phyloP scores from a whole-genome alignment of 140 eudicot species.

The Oenanthe javanica region DNA sequence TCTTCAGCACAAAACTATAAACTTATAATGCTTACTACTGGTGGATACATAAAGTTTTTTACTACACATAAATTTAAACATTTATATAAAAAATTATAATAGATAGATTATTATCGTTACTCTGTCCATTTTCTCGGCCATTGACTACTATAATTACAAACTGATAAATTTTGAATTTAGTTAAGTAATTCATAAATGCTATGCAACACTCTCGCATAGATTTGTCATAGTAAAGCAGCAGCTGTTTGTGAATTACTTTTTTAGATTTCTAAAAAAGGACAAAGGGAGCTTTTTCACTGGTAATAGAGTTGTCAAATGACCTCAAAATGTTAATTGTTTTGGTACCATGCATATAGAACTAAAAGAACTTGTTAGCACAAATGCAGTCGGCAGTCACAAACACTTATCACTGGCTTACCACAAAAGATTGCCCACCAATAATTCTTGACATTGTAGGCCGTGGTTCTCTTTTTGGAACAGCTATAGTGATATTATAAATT shows the following conservation, averaged over 20 bases:
- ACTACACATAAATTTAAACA: neutral
- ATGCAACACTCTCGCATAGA: neutral
- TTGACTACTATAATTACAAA: neutral
- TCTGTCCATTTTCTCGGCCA: neutral
- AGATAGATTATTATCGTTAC: too few species aligned
- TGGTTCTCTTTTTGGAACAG: slow-evolving; percentile 60
- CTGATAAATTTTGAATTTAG: neutral
- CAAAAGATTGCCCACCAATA: slow-evolving; percentile 62
- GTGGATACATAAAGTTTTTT: neutral
- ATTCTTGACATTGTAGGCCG: slow-evolving; percentile 65
- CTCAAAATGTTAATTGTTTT: neutral
- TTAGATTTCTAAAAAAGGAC: neutral
- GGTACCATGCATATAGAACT: neutral
- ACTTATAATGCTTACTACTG: neutral
- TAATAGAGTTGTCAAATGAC: neutral
- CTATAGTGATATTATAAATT: slow-evolving; percentile 56
- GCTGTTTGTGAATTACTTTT: neutral
- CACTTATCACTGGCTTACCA: slow-evolving; percentile 33
- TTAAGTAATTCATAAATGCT: neutral
- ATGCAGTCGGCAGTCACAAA: neutral
- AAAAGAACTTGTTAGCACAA: neutral
- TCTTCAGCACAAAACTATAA: neutral
- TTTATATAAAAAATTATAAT: neutral
- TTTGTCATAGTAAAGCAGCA: slow-evolving; percentile 4
- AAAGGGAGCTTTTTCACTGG: neutral